A percentile compares a stretch with the other conserved stretches of the same genome.
phyloP scores from a whole-genome alignment of 805 yeast species.

The Teunomyces stri region DNA sequence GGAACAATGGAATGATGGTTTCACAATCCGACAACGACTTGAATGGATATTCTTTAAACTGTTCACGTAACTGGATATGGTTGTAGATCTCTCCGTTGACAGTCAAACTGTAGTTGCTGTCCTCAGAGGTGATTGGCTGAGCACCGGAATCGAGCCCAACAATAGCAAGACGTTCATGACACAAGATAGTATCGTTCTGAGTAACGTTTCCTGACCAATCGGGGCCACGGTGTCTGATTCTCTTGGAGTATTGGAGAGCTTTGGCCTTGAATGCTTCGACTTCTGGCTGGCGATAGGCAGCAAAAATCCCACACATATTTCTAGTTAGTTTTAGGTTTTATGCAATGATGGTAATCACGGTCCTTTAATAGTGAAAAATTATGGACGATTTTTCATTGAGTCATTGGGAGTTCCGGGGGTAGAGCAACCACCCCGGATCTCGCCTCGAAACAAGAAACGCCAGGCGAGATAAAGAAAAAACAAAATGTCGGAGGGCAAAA shows the following conservation, averaged over 20 bases:
- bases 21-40: constrained; percentile 94
- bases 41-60: constrained; percentile 70
- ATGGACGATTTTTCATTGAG: constrained; percentile 4
- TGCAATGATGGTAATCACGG: background rate
- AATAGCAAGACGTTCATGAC: constrained; percentile 95
- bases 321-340: background rate
- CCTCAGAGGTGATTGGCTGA: constrained; percentile 87
- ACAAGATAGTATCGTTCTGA: constrained; percentile 76
- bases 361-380: constrained; percentile 1
- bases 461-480: background rate
- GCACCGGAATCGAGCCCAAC: constrained; percentile 98
- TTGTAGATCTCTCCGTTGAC: constrained; percentile 99
- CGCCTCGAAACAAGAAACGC: background rate
- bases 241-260: constrained; percentile 86
- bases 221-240: constrained; percentile 98
- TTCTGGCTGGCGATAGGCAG: constrained; percentile 80
- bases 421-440: background rate
- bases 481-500: background rate
- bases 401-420: background rate
- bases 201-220: constrained; percentile 95
- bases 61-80: constrained; percentile 84
- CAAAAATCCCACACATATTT: constrained; percentile 96
- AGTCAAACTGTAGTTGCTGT: constrained; percentile 68
- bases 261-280: constrained; percentile 77
- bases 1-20: constrained; percentile 89